phyloP scores from a whole-genome alignment of 768 basidiomycete species.

The Termitomyces eurrhizus region DNA sequence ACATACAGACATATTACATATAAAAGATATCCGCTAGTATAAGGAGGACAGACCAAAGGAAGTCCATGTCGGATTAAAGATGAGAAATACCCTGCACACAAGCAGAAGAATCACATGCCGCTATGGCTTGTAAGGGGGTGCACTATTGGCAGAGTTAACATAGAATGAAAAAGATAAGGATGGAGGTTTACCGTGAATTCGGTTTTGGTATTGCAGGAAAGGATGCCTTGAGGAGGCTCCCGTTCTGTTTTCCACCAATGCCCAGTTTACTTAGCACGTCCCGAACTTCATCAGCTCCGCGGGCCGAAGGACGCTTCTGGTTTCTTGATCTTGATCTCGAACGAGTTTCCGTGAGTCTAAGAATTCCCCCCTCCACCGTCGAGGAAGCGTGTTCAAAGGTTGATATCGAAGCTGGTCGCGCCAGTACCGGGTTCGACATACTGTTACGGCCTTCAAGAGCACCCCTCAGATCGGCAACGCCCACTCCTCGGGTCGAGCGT shows the following conservation, averaged over 20 bases:
- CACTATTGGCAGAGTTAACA: constrained; percentile 2
- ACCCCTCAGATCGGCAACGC: constrained; percentile 84
- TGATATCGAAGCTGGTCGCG: constrained; percentile 67
- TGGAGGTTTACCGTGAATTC: constrained; percentile 24
- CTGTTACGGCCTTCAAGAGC: constrained; percentile 84
- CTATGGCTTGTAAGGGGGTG: constrained; percentile 17
- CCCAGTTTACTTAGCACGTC: constrained; percentile 83
- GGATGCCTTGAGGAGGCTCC: constrained; percentile 64
- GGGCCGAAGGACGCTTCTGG: constrained; percentile 45
- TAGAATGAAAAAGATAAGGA: not conserved
- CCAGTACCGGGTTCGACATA: constrained; percentile 74
- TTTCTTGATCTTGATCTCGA: constrained; percentile 49
- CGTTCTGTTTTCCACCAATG: constrained; percentile 63
- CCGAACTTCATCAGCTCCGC: constrained; percentile 66
- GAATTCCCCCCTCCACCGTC: constrained; percentile 34
- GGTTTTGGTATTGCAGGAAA: constrained; percentile 54
- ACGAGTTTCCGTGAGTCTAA: constrained; percentile 46
- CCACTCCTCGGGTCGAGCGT: constrained; percentile 74
- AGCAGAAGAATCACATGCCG: not conserved
- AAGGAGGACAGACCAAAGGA: not conserved
- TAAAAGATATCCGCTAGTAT: not conserved
- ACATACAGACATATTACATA: constrained; percentile 8
- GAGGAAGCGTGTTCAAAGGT: constrained; percentile 70
- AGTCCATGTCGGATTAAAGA: not conserved
- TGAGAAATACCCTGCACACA: not conserved